Evolutionary conservation across 768 basidiomycete species (phyloP), one percentile per base, ranked within the genome.

Genomic region (Kwoniella europaea): DNA sequence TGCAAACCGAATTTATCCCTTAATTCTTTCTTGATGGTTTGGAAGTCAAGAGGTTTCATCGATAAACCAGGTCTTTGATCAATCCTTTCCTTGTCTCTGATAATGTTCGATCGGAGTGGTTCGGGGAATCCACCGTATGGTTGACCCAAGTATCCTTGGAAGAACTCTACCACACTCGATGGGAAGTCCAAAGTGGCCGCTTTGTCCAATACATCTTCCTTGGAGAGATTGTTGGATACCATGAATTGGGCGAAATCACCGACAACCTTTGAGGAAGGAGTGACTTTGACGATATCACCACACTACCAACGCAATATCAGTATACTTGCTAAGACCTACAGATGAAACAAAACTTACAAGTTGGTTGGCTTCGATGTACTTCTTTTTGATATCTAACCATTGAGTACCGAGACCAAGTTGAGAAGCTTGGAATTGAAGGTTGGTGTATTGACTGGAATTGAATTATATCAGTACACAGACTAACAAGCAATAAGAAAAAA

Each of bases 201-300:
- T 62, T 91, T 89, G 10, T 89, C 88, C 67, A 95, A 82, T 41
- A 99, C 94, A 68, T 98, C 91, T 76, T 90, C 85, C 85, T 94
- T 93, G 65, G 90, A 88, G 69, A 98, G 86, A 72, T 90, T 89
- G 87, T 98, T 98, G 75, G 92, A 92, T 44, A 94, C 95, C 94
- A 98, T 95, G 91, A 92, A 97, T 85, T 99, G 97, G 18, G 97
- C 97, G 85, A 99, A 97, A 86, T 99, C 97, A 27, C 97, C 97
- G 60, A 98, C 95, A 59, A 96, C 93, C 86, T 98, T 99, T 54
- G 97, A 98, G 13, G 97, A 97, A 41, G 97, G 97, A 27, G 97
- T 99, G 77, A 98, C 96, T 88, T 99, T 99, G 87, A 98, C 91
- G 83, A 99, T 91, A 77, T 98, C 94, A 57, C 97, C 97, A 83